phyloP scores from a whole-genome alignment of 148 eudicot genomes.

The Camellia lanceoleosa region DNA sequence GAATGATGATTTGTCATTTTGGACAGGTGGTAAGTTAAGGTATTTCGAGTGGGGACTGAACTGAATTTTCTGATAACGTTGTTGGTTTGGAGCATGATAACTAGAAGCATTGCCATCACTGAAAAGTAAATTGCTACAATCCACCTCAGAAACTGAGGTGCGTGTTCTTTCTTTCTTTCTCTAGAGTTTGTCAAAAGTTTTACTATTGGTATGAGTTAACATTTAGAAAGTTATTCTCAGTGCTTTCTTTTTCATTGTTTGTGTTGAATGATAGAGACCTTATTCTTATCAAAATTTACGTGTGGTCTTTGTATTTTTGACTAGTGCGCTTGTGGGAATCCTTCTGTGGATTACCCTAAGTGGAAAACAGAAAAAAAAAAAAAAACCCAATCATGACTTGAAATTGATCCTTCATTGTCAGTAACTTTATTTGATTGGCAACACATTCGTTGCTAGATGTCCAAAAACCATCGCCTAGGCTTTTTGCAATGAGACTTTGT shows the following conservation, averaged over 20 bases:
- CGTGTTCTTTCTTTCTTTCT: not conserved
- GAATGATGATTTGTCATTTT: conserved; percentile 16
- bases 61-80: not conserved
- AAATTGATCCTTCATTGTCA: not conserved
- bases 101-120: conserved; percentile 18
- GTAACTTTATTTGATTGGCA: not conserved
- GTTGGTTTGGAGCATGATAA: not conserved
- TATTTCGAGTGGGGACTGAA: not conserved
- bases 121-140: conserved; percentile 12
- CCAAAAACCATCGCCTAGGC: too few species aligned
- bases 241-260: conserved; percentile 20
- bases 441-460: not conserved
- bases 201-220: not conserved
- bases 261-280: conserved; percentile 24
- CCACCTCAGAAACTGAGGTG: conserved; percentile 19
- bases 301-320: conserved; percentile 2
- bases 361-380: not conserved
- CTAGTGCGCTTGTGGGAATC: not conserved
- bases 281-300: conserved; percentile 27
- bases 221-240: conserved; percentile 7
- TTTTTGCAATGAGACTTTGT: too few species aligned
- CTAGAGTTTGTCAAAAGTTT: conserved; percentile 13
- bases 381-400: not conserved
- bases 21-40: not conserved
- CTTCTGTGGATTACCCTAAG: not conserved